Evolutionary conservation across 1,284 basidiomycete species (phyloP).

Genomic region (Malassezia nana): DNA sequence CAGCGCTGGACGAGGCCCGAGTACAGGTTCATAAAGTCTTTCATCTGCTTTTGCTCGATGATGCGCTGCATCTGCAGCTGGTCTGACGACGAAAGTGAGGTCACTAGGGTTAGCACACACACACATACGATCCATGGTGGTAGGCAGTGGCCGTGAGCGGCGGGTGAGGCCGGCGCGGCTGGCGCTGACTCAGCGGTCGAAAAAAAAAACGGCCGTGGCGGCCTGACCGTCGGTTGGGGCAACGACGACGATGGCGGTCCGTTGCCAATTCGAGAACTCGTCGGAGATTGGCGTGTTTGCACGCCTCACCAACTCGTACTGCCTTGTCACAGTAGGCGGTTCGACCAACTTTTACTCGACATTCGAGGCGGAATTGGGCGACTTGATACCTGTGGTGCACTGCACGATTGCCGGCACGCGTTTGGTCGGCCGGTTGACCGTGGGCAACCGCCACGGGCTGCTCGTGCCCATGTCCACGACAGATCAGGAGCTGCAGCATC

Average conservation of each 20-base stretch:
- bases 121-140: constrained; percentile 29
- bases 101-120: constrained; percentile 24
- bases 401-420: constrained; percentile 90
- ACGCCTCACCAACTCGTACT: constrained; percentile 74
- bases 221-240: no score
- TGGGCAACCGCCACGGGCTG: constrained; percentile 78
- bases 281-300: constrained; percentile 75
- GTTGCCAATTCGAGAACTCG: constrained; percentile 75
- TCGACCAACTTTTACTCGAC: constrained; percentile 97
- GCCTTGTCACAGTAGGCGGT: constrained; percentile 67
- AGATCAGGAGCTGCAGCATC: constrained; percentile 94
- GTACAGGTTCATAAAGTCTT: constrained; percentile 93
- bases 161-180: constrained; percentile 3
- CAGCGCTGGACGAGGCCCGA: constrained; percentile 91
- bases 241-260: constrained; percentile 25
- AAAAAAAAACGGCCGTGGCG: background rate
- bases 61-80: constrained; percentile 43
- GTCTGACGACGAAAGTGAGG: constrained; percentile 36
- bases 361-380: constrained; percentile 86
- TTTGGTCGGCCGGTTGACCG: constrained; percentile 84
- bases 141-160: constrained; percentile 5
- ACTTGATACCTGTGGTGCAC: constrained; percentile 91
- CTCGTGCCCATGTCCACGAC: constrained; percentile 91
- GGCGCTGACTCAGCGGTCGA: constrained; percentile 20
- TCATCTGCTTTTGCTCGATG: constrained; percentile 63